Conservation (phyloP, 306 rosid species). For the Prunus fruticosa region DNA sequence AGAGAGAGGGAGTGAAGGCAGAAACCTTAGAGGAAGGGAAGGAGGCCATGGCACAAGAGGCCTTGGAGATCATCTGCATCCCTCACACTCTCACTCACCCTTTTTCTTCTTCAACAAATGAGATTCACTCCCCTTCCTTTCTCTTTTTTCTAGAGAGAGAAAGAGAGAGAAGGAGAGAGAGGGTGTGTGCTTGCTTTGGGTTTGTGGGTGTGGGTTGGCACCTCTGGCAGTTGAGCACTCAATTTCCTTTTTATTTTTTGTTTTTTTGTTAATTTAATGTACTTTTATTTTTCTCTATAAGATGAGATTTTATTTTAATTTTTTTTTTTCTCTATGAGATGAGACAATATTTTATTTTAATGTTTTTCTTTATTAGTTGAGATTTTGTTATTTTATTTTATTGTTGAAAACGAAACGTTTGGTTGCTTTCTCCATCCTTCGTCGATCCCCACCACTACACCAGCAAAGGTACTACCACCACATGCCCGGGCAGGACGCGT, state of each 20-base stretch:
- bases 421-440: too few relatives aligned
- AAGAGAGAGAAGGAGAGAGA: constrained; percentile 1
- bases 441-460: too few relatives aligned
- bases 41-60: constrained; percentile 65
- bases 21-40: constrained; percentile 58
- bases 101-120: background rate
- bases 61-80: constrained; percentile 61
- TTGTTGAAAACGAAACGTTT: too few relatives aligned
- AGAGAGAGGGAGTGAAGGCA: background rate
- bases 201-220: constrained; percentile 37
- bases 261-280: background rate
- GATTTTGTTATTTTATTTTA: too few relatives aligned
- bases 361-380: too few relatives aligned
- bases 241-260: background rate
- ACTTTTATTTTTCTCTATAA: too few relatives aligned
- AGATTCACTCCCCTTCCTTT: background rate
- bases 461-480: too few relatives aligned
- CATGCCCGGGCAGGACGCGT: too few relatives aligned
- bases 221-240: constrained; percentile 35
- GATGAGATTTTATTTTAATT: too few relatives aligned
- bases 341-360: too few relatives aligned
- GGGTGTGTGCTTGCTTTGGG: background rate
- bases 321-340: too few relatives aligned
- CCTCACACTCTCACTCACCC: background rate
- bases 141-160: background rate